Evolutionary conservation across 2,329 filamentous ascomycete species (phyloP).

Genomic region (Verticillium nonalfalfae): DNA sequence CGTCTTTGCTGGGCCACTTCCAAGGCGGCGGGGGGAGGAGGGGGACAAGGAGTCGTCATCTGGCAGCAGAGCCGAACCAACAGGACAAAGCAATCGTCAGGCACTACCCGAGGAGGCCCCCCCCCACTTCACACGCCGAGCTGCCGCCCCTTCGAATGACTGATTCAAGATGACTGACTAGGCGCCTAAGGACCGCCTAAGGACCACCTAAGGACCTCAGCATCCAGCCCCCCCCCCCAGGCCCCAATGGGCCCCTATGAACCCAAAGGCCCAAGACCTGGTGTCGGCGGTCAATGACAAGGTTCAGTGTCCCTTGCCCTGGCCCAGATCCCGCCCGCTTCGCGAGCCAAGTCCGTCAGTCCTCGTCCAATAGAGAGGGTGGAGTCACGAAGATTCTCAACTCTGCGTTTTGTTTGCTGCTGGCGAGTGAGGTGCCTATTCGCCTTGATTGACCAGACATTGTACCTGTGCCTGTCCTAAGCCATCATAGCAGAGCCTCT

Average conservation of each 20-base stretch:
- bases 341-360: not conserved
- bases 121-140: not conserved
- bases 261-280: too few species aligned
- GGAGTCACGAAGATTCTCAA: not conserved
- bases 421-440: not conserved
- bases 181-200: not conserved
- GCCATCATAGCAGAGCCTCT: not conserved
- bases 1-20: not conserved
- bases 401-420: not conserved
- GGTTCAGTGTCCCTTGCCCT: not conserved
- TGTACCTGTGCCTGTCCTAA: not conserved
- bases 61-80: not conserved
- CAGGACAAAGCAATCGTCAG: not conserved
- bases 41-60: not conserved
- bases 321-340: not conserved
- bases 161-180: not conserved
- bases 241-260: too few species aligned
- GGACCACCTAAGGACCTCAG: too few species aligned
- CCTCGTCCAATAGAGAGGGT: not conserved
- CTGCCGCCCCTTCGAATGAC: not conserved
- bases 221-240: too few species aligned
- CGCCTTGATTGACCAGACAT: not conserved
- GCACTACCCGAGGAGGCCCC: not conserved
- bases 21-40: not conserved
- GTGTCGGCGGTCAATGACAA: not conserved